Conservation (phyloP, 2,329 filamentous ascomycete genomes). For the Penicillium digitatum region DNA sequence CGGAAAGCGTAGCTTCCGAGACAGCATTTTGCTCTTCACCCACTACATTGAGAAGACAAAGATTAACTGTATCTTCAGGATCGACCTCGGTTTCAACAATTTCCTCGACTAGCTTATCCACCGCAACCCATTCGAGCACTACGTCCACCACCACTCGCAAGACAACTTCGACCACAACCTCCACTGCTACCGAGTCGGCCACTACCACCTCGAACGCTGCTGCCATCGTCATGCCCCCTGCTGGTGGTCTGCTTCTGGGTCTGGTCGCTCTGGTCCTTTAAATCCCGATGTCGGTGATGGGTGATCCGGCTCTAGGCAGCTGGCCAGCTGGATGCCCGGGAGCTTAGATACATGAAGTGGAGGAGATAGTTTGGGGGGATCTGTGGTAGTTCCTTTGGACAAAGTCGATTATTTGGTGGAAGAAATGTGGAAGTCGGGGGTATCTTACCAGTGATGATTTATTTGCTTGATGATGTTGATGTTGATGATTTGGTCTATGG, state of each 20-base stretch:
- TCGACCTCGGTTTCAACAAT: slow-evolving; percentile 6
- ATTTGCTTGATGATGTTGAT: slow-evolving; percentile 4
- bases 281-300: not conserved
- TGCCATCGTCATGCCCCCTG: slow-evolving; percentile 25
- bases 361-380: not conserved
- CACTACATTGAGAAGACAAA: not conserved
- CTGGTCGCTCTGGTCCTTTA: slow-evolving; percentile 27
- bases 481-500: slow-evolving; percentile 6
- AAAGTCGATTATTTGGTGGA: not conserved
- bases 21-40: not conserved
- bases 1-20: slow-evolving; percentile 15
- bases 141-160: slow-evolving; percentile 20
- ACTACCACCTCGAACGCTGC: slow-evolving; percentile 26
- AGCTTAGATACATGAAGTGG: not conserved
- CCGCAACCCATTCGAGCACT: slow-evolving; percentile 15
- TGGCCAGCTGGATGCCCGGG: not conserved
- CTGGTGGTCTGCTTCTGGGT: slow-evolving; percentile 28
- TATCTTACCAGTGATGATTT: not conserved
- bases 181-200: slow-evolving; percentile 22
- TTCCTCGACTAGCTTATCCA: slow-evolving; percentile 11
- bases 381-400: not conserved
- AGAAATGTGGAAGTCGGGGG: not conserved
- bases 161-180: slow-evolving; percentile 14
- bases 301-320: not conserved
- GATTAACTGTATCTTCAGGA: slow-evolving; percentile 10